Conservation (phyloP, 2,329 filamentous ascomycete species). For the Fusarium tjaetaba region DNA sequence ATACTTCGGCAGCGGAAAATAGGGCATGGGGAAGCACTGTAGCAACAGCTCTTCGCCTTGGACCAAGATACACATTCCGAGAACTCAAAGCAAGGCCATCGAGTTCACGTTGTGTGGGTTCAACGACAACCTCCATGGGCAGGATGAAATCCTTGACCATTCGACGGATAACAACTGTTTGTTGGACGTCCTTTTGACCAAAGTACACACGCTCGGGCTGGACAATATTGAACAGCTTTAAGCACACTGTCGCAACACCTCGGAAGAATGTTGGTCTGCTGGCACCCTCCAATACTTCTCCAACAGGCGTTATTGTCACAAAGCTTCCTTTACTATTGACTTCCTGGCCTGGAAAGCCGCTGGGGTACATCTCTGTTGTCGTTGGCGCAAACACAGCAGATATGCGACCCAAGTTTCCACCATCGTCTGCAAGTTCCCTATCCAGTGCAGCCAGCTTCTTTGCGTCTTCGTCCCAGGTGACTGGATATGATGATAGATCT, state of each 20-base stretch:
- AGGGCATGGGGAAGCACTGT: constrained; percentile 78
- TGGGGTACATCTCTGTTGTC: constrained; percentile 88
- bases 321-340: constrained; percentile 85
- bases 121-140: constrained; percentile 77
- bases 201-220: constrained; percentile 82
- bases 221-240: constrained; percentile 71
- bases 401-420: constrained; percentile 72
- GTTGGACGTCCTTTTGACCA: constrained; percentile 97
- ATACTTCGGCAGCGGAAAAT: constrained; percentile 74
- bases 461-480: constrained; percentile 85
- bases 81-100: constrained; percentile 93
- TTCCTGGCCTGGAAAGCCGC: constrained; percentile 76
- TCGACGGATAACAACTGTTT: constrained; percentile 87
- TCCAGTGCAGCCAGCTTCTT: constrained; percentile 74
- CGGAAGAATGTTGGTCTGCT: constrained; percentile 94
- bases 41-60: constrained; percentile 75
- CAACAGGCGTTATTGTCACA: constrained; percentile 88
- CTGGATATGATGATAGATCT: constrained; percentile 88
- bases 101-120: constrained; percentile 76
- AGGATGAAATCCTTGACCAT: constrained; percentile 91
- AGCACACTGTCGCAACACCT: constrained; percentile 94
- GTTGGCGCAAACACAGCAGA: constrained; percentile 87
- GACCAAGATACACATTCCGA: constrained; percentile 90
- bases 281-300: constrained; percentile 82
- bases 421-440: constrained; percentile 72